Conservation (phyloP, 331 rosid species). For the Rhamnella rubrinervis region DNA sequence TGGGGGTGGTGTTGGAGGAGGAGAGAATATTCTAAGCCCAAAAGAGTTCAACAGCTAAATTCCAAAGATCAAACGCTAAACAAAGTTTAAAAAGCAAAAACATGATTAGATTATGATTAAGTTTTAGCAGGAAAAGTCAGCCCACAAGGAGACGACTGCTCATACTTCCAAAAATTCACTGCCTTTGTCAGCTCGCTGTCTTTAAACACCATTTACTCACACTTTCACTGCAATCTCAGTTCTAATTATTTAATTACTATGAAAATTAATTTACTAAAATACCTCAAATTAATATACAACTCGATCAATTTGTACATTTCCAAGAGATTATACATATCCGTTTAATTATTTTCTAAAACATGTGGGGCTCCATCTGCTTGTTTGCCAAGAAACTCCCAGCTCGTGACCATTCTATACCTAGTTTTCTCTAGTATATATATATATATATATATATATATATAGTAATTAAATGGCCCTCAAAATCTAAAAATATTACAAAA, state of each 20-base stretch:
- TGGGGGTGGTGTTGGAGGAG: conserved; percentile 51
- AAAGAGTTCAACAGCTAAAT: conserved; percentile 75
- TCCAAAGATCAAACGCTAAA: conserved; percentile 66
- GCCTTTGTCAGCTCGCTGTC: conserved; percentile 81
- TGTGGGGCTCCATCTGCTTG: conserved; percentile 14
- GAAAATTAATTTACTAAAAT: background rate
- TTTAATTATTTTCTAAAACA: conserved; percentile 5
- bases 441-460: too few relatives aligned
- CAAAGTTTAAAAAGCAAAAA: conserved; percentile 45
- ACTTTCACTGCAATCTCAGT: background rate
- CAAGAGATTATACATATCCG: conserved; percentile 13
- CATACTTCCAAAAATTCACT: conserved; percentile 87
- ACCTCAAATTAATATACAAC: background rate
- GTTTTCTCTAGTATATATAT: too few relatives aligned
- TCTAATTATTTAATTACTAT: background rate
- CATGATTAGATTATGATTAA: conserved; percentile 96
- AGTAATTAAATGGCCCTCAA: too few relatives aligned
- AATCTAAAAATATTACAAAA: too few relatives aligned
- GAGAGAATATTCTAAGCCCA: conserved; percentile 78
- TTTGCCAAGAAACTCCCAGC: conserved; percentile 9
- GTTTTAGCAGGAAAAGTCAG: conserved; percentile 72
- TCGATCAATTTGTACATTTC: conserved; percentile 8
- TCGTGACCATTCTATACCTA: background rate
- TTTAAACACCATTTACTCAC: conserved; percentile 21
- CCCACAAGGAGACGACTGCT: conserved; percentile 74